Base-by-base conservation (phyloP, 805 yeast species). In the Yarrowia sp. region DNA sequence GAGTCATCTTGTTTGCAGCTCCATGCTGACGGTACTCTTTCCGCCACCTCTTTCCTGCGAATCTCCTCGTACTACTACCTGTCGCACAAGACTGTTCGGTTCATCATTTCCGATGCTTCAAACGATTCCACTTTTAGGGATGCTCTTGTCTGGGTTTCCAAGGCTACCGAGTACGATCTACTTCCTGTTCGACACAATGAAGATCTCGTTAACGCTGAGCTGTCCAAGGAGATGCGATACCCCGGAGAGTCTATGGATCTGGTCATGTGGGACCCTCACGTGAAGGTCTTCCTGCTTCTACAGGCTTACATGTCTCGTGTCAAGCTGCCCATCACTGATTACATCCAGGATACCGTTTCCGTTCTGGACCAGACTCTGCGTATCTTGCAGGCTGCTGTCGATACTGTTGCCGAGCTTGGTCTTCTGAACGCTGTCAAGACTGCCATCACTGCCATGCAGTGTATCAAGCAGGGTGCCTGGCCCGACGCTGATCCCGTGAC, bases 331-430 rank as follows among this genome's bases (percentile, higher is more conserved):
- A 91, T 95, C 74, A 96, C 97, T 0, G 99, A 95, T 81, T 95
- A 95, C 75, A 82, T 89, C 10, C 98, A 94, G 75, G 99, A 95
- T 77, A 92, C 97, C 0, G 86, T 92, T 14, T 88, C 98, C 0
- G 97, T 95, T 10, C 80, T 95, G 68, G 99, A 96, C 74, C 99
- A 95, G 79, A 87, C 96, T 9, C 81, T 95, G 74, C 96, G 99
- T 84, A 89, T 95, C 70, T 79, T 93, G 66, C 99, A 95, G 75
- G 98, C 98, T 0, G 89, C 85, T 72, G 88, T 94, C 69, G 99
- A 95, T 78, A 91, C 91, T 20, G 87, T 95, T 1, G 86, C 97
- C 1, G 98, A 94, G 72, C 74, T 87, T 71, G 97, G 97, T 0
- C 88, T 86, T 72, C 79, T 87, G 55, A 74, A 82, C 6, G 85